These are phyloP conservation scores for Penicillium sp. DNA, from an alignment of 2,329 filamentous ascomycete genomes.

Conservation along the genomic window DNA sequence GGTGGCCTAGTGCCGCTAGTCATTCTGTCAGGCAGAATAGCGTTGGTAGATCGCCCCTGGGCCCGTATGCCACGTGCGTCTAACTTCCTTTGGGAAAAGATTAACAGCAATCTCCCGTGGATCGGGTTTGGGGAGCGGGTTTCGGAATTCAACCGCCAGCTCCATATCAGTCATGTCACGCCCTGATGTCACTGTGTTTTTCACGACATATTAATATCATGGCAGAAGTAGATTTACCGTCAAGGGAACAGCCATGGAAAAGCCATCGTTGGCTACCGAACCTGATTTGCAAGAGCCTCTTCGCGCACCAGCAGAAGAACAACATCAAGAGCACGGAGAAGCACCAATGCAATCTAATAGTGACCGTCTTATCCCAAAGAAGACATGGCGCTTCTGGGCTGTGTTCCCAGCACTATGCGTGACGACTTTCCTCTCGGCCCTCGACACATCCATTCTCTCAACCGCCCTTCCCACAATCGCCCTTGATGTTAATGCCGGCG, in stretches of 20 bases:
- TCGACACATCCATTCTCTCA: constrained; percentile 42
- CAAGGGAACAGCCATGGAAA: background rate
- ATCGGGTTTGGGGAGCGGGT: background rate
- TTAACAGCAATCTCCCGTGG: background rate
- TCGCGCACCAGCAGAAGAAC: background rate
- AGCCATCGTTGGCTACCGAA: background rate
- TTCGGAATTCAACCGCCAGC: background rate
- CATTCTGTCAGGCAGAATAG: no score
- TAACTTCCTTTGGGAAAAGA: background rate
- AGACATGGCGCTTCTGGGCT: constrained; percentile 28
- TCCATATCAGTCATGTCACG: background rate
- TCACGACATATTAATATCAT: background rate
- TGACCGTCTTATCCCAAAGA: background rate
- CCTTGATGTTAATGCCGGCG: constrained; percentile 31
- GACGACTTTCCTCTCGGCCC: constrained; percentile 32
- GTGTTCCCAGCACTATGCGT: constrained; percentile 30
- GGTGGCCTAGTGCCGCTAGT: no score
- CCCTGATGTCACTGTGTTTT: background rate
- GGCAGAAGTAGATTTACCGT: background rate
- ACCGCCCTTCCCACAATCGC: constrained; percentile 46
- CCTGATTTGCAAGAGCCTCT: background rate
- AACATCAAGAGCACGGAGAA: background rate
- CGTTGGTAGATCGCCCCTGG: no score
- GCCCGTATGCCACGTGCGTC: background rate
- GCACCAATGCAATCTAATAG: background rate